Evolutionary conservation across 73 alveolate species (phyloP), one percentile per base, ranked within the genome.

Genomic region (Paramecium sonneborni): DNA sequence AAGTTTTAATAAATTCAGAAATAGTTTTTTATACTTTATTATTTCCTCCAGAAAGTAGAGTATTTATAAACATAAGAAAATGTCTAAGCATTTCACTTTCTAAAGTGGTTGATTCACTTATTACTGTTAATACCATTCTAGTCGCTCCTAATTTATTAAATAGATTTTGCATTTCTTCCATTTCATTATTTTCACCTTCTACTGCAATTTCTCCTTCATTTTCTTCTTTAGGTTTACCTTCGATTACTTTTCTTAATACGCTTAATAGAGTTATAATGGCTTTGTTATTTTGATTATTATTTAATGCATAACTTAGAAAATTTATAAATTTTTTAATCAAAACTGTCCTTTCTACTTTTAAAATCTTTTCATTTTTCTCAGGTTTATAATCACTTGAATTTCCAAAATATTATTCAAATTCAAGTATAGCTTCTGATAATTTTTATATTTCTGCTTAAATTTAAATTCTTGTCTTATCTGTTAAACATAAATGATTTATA

Each of bases 21-120:
- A 93, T 88, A 26, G 93, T 86, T 52, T 92, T 92, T 34, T 93
- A 69, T 9, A 93, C 94, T 21, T 57, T 88, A 55, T 88, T 52
- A 84, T 93, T 93, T 1, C 96, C 96, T 32, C 93, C 95, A 26
- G 92, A 72, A 20, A 93, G 72, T 3, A 93, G 69, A 41, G 89
- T 39, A 21, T 70, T 52, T 5, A 76, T 26, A 56, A 93, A 93
- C 72, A 56, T 20, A 34, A 93, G 44, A 34, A 93, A 90, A 30
- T 92, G 70, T 24, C 92, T 35, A 10, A 93, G 69, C 57, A 93
- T 26, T 79, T 88, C 92, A 55, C 85, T 26, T 30, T 93, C 95
- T 46, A 93, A 35, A 35, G 93, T 38, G 12, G 79, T 58, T 21
- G 92, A 57, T 70, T 93, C 96, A 32, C 86, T 37, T 32, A 93